Evolutionary conservation across 1,284 basidiomycete genomes (phyloP).

Genomic region (Ceratobasidium sp.): DNA sequence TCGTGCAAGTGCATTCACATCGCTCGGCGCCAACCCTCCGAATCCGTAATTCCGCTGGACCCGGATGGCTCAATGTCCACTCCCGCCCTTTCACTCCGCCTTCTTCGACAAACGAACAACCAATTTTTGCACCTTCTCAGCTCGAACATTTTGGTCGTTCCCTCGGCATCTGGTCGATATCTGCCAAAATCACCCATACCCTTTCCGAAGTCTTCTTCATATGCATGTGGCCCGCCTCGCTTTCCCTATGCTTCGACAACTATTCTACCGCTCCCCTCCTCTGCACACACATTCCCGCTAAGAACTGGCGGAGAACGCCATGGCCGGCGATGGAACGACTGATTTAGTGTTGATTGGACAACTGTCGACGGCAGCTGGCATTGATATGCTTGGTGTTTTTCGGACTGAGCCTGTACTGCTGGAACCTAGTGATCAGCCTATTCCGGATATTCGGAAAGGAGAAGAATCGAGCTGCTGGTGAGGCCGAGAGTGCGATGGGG

Average conservation of each 20-base stretch:
- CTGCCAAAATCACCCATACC: conserved; percentile 81
- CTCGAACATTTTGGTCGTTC: conserved; percentile 92
- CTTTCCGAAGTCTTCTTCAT: conserved; percentile 88
- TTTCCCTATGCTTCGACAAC: conserved; percentile 89
- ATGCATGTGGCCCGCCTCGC: conserved; percentile 90
- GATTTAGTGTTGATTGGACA: conserved; percentile 37
- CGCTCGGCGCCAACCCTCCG: no score
- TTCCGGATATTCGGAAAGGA: conserved; percentile 90
- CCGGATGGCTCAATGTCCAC: no score
- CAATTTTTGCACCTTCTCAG: conserved; percentile 49
- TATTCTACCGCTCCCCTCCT: conserved; percentile 88
- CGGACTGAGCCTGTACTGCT: conserved; percentile 79
- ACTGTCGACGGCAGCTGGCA: conserved; percentile 65
- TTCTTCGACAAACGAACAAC: conserved; percentile 51
- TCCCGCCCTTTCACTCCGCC: conserved; percentile 42
- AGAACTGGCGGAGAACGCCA: conserved; percentile 71
- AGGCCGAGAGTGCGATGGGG: conserved; percentile 44
- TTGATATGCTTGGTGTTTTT: conserved; percentile 79
- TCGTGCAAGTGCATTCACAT: no score
- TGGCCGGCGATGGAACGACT: conserved; percentile 25
- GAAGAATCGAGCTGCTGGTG: conserved; percentile 61
- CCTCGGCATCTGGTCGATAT: conserved; percentile 88
- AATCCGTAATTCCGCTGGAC: no score
- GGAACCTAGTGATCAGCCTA: conserved; percentile 82
- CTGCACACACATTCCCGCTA: conserved; percentile 68